These are phyloP conservation scores for Apiotrichum domesticum DNA, from an alignment of 1,284 basidiomycete genomes.

Conservation along the genomic window DNA sequence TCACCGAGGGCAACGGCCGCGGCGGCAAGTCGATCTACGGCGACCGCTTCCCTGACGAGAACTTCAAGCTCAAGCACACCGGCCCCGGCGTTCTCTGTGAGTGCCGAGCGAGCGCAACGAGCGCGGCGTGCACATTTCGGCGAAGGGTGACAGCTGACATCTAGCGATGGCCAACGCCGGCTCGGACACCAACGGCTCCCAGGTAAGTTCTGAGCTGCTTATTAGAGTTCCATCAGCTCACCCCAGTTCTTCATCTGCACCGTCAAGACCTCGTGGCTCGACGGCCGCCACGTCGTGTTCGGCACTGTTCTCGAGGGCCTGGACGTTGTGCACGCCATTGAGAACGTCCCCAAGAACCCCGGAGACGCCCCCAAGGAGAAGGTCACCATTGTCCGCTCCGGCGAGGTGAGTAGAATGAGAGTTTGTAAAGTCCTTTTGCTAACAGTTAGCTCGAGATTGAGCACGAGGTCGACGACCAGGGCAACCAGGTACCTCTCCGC, in stretches of 20 bases:
- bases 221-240: neutral
- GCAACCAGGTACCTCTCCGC: constrained; percentile 82
- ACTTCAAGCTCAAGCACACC: constrained; percentile 87
- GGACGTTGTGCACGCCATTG: constrained; percentile 70
- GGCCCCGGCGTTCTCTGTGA: constrained; percentile 67
- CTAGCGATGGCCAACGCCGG: constrained; percentile 81
- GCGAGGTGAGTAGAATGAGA: constrained; percentile 58
- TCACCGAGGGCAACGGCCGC: constrained; percentile 59
- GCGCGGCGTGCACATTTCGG: neutral
- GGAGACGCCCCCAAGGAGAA: constrained; percentile 65
- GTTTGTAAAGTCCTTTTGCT: neutral
- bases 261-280: constrained; percentile 61
- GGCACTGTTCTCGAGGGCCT: constrained; percentile 84
- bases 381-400: constrained; percentile 69
- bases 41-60: constrained; percentile 60
- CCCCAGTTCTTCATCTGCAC: constrained; percentile 64
- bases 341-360: constrained; percentile 59
- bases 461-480: constrained; percentile 56
- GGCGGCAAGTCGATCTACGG: constrained; percentile 60
- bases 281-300: constrained; percentile 64
- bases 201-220: constrained; percentile 10
- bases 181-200: constrained; percentile 47
- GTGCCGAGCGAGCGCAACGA: neutral
- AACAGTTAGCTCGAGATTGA: constrained; percentile 59
- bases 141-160: constrained; percentile 3